phyloP scores from a whole-genome alignment of 352 stramenopile genomes.

The Plasmopara muralis region DNA sequence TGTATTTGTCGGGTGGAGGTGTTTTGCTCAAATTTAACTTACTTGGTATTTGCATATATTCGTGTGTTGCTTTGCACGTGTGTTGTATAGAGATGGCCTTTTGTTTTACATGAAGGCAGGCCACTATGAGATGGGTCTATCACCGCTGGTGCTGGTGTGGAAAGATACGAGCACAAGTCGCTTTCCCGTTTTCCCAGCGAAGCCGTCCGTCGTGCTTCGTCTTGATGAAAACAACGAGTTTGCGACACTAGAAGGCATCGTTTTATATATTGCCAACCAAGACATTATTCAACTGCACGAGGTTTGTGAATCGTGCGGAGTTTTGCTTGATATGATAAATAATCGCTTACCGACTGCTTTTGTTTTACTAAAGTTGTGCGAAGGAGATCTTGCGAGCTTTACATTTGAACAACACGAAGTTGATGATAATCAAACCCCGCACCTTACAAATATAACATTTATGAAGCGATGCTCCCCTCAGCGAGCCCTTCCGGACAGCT shows the following conservation, averaged over 20 bases:
- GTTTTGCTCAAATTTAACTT: conserved; percentile 1
- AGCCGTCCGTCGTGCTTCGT: conserved; percentile 65
- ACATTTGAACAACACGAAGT: conserved; percentile 62
- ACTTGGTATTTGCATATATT: conserved; percentile 2
- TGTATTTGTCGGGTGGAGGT: conserved; percentile 7
- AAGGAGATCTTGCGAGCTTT: conserved; percentile 77
- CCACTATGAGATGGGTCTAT: conserved; percentile 85
- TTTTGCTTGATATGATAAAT: neutral
- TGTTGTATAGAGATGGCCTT: conserved; percentile 65
- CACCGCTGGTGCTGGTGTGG: conserved; percentile 84
- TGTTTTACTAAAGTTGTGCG: conserved; percentile 33
- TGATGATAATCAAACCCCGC: conserved; percentile 34
- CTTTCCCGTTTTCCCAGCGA: conserved; percentile 68
- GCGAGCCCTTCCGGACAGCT: conserved; percentile 77
- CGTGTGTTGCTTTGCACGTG: neutral
- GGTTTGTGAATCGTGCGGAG: conserved; percentile 21
- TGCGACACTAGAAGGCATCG: conserved; percentile 65
- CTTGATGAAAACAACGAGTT: conserved; percentile 47
- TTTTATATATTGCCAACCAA: conserved; percentile 38
- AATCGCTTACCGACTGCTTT: neutral
- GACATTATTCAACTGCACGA: conserved; percentile 57
- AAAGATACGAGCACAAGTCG: conserved; percentile 83
- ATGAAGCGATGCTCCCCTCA: conserved; percentile 75
- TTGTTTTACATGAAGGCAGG: conserved; percentile 87
- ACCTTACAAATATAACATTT: conserved; percentile 52